A percentile compares a stretch with the other conserved stretches of the same genome.
phyloP scores from a whole-genome alignment of 805 yeast genomes.

The Pichia kluyveri region DNA sequence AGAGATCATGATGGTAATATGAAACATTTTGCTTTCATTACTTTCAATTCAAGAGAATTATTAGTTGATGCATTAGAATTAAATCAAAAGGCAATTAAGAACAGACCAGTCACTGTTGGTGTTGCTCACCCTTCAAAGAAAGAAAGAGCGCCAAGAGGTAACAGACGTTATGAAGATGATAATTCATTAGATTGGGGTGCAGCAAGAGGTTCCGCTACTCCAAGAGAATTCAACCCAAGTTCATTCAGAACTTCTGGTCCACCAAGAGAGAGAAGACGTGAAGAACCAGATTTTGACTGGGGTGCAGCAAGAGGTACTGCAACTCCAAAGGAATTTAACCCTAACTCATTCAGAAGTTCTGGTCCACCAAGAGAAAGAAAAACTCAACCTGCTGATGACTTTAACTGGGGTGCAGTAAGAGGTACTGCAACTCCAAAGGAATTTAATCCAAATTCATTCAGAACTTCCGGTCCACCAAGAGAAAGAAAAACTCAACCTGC shows the following conservation, averaged over 20 bases:
- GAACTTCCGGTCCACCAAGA: constrained; percentile 3
- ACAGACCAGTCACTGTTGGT: constrained; percentile 42
- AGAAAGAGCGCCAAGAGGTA: constrained; percentile 23
- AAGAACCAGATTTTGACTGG: not conserved
- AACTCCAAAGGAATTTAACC: not conserved
- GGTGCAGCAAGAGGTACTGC: constrained; percentile 23
- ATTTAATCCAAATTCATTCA: not conserved
- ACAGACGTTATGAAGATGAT: constrained; percentile 9
- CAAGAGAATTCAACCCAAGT: constrained; percentile 8
- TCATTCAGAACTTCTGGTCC: constrained; percentile 23
- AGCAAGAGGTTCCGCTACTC: constrained; percentile 31
- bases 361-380: constrained; percentile 6
- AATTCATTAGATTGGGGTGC: constrained; percentile 54
- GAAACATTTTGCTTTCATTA: constrained; percentile 47
- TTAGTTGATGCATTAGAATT: constrained; percentile 45
- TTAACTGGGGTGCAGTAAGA: constrained; percentile 30
- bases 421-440: constrained; percentile 9
- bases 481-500: constrained; percentile 11
- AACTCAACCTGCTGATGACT: no score
- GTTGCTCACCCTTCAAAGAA: constrained; percentile 51
- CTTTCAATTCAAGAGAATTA: constrained; percentile 35
- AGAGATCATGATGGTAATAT: constrained; percentile 58
- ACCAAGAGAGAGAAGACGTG: constrained; percentile 10
- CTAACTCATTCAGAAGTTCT: not conserved
- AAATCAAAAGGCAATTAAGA: constrained; percentile 35